Evolutionary conservation across 2,329 filamentous ascomycete genomes (phyloP), one percentile per base, ranked within the genome.

Genomic region (Escovopsis sp.): DNA sequence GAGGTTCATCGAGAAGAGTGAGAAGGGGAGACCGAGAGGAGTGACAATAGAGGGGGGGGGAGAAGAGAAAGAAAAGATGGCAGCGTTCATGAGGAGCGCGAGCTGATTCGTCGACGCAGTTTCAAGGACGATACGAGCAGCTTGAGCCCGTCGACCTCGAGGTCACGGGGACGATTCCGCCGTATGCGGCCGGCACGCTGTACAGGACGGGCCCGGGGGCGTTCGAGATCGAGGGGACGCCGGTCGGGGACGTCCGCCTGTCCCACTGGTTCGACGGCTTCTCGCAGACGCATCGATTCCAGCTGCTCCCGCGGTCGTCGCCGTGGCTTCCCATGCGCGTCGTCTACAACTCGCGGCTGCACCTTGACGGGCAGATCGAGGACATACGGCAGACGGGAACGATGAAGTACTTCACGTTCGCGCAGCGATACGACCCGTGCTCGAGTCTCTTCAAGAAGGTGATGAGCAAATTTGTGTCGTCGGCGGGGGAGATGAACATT

Each of bases 251-350:
- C 0, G 72, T 71, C 46, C 57, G 62, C 18, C 58, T 74, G 9
- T 68, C 63, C 6, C 79, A 85, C 52, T 85, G 79, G 79, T 85
- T 85, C 44, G 80, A 85, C 50, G 76, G 76, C 11, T 70, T 81
- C 39, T 64, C 69, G 8, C 66, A 76, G 41, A 58, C 70, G 2
- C 76, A 84, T 54, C 70, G 68, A 9, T 84, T 84, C 49, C 63
- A 79, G 36, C 74, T 84, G 7, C n/a, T 32, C 12, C 30, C 29
- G 49, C 70, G 13, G 50, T 49, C 17, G 26, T 14, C 12, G 18
- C 16, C 17, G 27, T 17, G 5, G 19, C 5, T 12, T 25, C 3
- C 25, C 13, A 14, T 18, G 14, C 12, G 30, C 17, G 30, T 32
- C 23, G 21, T 35, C 14, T 84, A 84, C 49, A 73, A 73, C 14